Conservation (phyloP, 768 basidiomycete genomes). For the Trametes meyenii region DNA sequence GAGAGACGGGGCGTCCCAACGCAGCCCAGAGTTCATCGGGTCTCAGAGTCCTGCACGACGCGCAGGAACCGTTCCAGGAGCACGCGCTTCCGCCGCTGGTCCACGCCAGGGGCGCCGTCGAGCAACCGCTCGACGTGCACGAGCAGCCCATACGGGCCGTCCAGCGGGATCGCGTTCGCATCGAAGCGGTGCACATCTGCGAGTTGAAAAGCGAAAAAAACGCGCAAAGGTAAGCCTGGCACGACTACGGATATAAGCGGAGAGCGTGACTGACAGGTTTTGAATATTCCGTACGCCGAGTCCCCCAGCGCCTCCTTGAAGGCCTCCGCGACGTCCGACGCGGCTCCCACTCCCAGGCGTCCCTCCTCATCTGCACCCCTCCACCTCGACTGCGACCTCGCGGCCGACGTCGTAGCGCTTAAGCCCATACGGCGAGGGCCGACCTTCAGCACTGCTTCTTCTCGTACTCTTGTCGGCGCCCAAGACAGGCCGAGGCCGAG, state of each 20-base stretch:
- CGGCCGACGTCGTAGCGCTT: conserved; percentile 15
- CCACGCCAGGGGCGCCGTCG: conserved; percentile 46
- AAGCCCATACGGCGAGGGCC: conserved; percentile 13
- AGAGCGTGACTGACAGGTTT: conserved; percentile 56
- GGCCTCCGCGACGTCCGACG: conserved; percentile 40
- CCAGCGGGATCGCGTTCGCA: conserved; percentile 72
- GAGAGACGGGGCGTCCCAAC: neutral
- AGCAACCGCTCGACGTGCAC: conserved; percentile 63
- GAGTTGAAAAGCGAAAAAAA: neutral
- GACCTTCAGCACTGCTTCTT: conserved; percentile 58
- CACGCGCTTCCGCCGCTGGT: conserved; percentile 47
- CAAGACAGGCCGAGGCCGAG: conserved; percentile 70
- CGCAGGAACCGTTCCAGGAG: conserved; percentile 63
- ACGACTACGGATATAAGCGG: conserved; percentile 1
- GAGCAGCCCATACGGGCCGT: conserved; percentile 74
- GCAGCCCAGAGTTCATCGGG: conserved; percentile 13
- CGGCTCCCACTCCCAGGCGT: conserved; percentile 30
- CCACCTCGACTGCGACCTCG: conserved; percentile 28
- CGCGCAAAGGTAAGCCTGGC: neutral
- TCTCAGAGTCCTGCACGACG: conserved; percentile 47
- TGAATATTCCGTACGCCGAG: conserved; percentile 47
- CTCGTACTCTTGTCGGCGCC: conserved; percentile 69
- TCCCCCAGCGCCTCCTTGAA: conserved; percentile 42
- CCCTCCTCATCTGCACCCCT: conserved; percentile 34
- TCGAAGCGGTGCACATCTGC: conserved; percentile 77